Evolutionary conservation across 2,329 filamentous ascomycete species (phyloP), one percentile per base, ranked within the genome.

Genomic region (Verticillium nubilum): DNA sequence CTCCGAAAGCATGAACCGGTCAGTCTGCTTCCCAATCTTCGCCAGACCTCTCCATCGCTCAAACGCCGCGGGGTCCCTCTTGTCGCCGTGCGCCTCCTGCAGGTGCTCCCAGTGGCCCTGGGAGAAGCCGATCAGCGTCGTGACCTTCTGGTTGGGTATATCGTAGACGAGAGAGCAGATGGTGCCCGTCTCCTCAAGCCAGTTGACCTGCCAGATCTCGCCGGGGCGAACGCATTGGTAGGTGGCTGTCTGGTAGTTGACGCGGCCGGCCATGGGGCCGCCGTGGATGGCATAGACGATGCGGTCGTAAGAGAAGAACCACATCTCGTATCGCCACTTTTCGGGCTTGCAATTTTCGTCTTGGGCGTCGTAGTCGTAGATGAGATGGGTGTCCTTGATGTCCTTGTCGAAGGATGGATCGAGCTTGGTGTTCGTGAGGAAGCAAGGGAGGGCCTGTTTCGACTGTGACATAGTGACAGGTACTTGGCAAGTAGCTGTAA

Each of bases 291-390:
- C 77, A 64, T 86, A 86, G 60, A 86, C 78, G 54, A 84, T 77
- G 4, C 81, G 77, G 58, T 76, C 70, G 19, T 78, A 70, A n/a
- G 78, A 82, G 64, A 80, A 81, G 70, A 85, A 85, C 83, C 83
- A 86, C 66, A 86, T 78, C 61, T 86, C 83, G 64, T 86, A 86
- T 1, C 80, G 77, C 84, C 83, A 86, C 67, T 83, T 85, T 57
- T 84, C 80, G 0, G 80, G 77, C 5, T 79, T 79, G 10, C 81
- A 80, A 1, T 77, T 59, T 2, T 62, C 63, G 58, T 81, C 77
- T 57, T 78, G 69, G 0, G 79, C 81, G 47, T 78, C 74, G 63
- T 85, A 85, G 63, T 86, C 81, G 67, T 86, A 86, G 58, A 86
- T 74, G 1, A 85, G 72, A 62, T 85, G 82, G 2, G 78, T 75